phyloP scores from a whole-genome alignment of 1,139 yeast genomes.

The Geotrichum phurueaensis region DNA sequence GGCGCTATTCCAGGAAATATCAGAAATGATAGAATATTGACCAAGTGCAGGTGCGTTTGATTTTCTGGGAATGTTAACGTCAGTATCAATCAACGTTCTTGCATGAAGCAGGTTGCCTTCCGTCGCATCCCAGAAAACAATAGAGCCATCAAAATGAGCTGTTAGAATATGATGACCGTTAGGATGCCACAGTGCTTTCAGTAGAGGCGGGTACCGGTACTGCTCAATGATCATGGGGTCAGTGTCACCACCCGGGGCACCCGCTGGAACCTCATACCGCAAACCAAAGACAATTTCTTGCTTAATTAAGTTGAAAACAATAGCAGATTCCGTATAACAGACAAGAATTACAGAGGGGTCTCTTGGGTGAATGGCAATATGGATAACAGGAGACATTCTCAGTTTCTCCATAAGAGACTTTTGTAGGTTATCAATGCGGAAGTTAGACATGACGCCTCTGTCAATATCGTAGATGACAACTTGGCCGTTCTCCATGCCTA shows the following conservation, averaged over 20 bases:
- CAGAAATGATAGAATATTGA: conserved; percentile 4
- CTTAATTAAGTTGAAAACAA: conserved; percentile 60
- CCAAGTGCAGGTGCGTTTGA: conserved; percentile 10
- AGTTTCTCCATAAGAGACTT: conserved; percentile 33
- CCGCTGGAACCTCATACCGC: conserved; percentile 53
- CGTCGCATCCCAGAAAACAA: conserved; percentile 88
- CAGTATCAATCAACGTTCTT: conserved; percentile 60
- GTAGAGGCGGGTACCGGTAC: conserved; percentile 46
- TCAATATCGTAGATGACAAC: conserved; percentile 78
- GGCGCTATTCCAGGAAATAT: conserved; percentile 65
- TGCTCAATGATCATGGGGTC: conserved; percentile 32
- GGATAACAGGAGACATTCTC: conserved; percentile 52
- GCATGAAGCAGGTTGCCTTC: conserved; percentile 71
- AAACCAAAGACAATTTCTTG: conserved; percentile 53
- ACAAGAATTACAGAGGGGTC: conserved; percentile 76
- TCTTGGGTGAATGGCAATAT: conserved; percentile 78
- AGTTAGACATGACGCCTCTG: conserved; percentile 59
- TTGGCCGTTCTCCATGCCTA: conserved; percentile 77
- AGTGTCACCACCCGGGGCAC: conserved; percentile 59
- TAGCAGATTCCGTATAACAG: conserved; percentile 64
- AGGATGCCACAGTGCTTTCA: conserved; percentile 80
- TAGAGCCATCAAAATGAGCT: conserved; percentile 70
- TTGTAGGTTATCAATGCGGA: conserved; percentile 68
- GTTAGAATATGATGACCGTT: conserved; percentile 82
- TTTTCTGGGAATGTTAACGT: conserved; percentile 49